Conservation (phyloP, 2,329 filamentous ascomycete species). For the Aureobasidium sp. region DNA sequence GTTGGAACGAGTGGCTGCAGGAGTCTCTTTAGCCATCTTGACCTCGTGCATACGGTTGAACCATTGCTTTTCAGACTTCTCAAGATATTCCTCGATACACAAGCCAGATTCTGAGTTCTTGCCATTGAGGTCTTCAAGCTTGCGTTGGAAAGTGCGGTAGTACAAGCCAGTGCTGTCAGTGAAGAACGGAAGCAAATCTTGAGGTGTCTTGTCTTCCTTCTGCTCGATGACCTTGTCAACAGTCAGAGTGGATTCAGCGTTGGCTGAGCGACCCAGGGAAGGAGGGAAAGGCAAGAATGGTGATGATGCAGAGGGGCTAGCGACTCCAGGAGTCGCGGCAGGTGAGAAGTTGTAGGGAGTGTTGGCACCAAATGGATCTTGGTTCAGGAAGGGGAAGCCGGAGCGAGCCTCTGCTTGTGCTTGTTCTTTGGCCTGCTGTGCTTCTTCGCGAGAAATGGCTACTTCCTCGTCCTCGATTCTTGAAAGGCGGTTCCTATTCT, state of each 20-base stretch:
- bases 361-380: conserved; percentile 3
- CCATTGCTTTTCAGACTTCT: conserved; percentile 62
- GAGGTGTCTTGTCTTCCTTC: conserved; percentile 55
- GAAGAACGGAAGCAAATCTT: conserved; percentile 62
- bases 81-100: conserved; percentile 59
- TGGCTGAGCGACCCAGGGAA: neutral
- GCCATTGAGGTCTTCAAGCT: conserved; percentile 49
- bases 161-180: conserved; percentile 58
- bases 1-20: conserved; percentile 25
- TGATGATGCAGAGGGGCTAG: conserved; percentile 8
- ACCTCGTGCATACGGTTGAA: conserved; percentile 53
- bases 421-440: conserved; percentile 25
- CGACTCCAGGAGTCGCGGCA: conserved; percentile 1
- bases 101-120: conserved; percentile 52
- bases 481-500: conserved; percentile 20
- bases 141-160: conserved; percentile 52
- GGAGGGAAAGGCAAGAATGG: conserved; percentile 12
- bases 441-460: conserved; percentile 25
- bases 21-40: conserved; percentile 46
- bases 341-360: neutral
- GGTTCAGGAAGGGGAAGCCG: conserved; percentile 8
- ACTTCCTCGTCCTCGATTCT: conserved; percentile 28
- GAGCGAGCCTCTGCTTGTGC: conserved; percentile 8
- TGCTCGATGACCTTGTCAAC: conserved; percentile 53
- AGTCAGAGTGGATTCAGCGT: conserved; percentile 34